Conservation (phyloP, 1,139 yeast genomes). For the Suhomyces atakaporum region DNA sequence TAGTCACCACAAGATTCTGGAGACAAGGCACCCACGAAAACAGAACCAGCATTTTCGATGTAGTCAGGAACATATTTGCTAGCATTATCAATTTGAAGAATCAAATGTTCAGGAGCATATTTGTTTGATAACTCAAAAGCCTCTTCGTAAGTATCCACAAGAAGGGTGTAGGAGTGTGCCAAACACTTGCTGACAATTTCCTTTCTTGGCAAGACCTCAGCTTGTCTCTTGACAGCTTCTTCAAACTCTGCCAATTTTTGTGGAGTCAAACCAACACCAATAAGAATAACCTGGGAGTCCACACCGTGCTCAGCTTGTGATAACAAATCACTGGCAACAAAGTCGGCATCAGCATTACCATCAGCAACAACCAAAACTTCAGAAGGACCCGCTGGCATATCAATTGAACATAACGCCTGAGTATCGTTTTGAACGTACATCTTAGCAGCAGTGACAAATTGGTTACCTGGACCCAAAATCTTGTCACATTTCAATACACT, state of each 20-base stretch:
- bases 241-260: conserved; percentile 68
- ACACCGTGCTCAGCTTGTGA: conserved; percentile 99
- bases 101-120: conserved; percentile 97
- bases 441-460: conserved; percentile 98
- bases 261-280: conserved; percentile 72
- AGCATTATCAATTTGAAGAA: conserved; percentile 84
- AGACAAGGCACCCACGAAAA: conserved; percentile 92
- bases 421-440: conserved; percentile 97
- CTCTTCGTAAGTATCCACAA: conserved; percentile 66
- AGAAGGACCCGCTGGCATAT: conserved; percentile 99
- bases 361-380: conserved; percentile 96
- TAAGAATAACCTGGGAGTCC: conserved; percentile 92
- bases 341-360: conserved; percentile 82
- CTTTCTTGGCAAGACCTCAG: conserved; percentile 83
- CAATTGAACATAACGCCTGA: conserved; percentile 91
- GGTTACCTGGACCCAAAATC: conserved; percentile 98
- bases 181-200: conserved; percentile 91
- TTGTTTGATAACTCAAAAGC: conserved; percentile 83
- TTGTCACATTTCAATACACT: conserved; percentile 91
- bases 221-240: conserved; percentile 81
- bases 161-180: conserved; percentile 82
- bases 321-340: conserved; percentile 90
- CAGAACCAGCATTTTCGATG: conserved; percentile 93
- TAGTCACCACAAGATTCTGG: conserved; percentile 99
- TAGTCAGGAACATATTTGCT: conserved; percentile 62